Base-by-base conservation (phyloP, 345 rosid species). In the Citrus reticulata region DNA sequence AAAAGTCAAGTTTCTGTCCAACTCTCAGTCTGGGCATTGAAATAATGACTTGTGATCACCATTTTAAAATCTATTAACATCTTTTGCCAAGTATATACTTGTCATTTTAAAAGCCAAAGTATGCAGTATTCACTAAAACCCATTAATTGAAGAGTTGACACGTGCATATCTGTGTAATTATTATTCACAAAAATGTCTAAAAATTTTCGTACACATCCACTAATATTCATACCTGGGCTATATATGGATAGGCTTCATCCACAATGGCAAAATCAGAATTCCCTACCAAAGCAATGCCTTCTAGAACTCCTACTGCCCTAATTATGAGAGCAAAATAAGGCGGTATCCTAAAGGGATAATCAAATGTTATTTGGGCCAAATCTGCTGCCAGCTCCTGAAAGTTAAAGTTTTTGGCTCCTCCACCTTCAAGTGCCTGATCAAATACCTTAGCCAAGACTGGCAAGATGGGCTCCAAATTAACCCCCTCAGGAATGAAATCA, bases 401-500 rank as follows among this genome's bases (percentile, higher is more conserved):
- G 85, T 95, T 93, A 32, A 95, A 74, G 83, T 88, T 90, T 86
- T 93, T 95, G 9, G 98, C 98, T 69, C 99, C 99, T 4, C 98
- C 99, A 81, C 97, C 99, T 91, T 95, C 99, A 63, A 92, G 97
- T 73, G 99, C 99, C 87, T 95, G 99, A 88, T 95, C 98, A 82
- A 95, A 95, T 79, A 95, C 99, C 87, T 89, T 95, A 61, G 93
- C 99, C 74, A 95, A 87, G 79, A 95, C 97, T 16, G 99, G 99
- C 85, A 93, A 74, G 80, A 95, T 95, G 24, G 98, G 99, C 70
- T 87, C 93, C 88, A 93, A 89, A 91, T 95, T 95, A 81, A 93
- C 98, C 69, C 99, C 99, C 67, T 92, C 95, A 1, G 99, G 91
- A 73, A 95, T 95, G 84, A 95, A 95, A 85, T 74, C 98, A 80